Percentiles rank a stretch among this genome's conserved stretches.
Evolutionary conservation across 2,329 filamentous ascomycete genomes (phyloP).

Genomic region (Hypoxylon sp.): DNA sequence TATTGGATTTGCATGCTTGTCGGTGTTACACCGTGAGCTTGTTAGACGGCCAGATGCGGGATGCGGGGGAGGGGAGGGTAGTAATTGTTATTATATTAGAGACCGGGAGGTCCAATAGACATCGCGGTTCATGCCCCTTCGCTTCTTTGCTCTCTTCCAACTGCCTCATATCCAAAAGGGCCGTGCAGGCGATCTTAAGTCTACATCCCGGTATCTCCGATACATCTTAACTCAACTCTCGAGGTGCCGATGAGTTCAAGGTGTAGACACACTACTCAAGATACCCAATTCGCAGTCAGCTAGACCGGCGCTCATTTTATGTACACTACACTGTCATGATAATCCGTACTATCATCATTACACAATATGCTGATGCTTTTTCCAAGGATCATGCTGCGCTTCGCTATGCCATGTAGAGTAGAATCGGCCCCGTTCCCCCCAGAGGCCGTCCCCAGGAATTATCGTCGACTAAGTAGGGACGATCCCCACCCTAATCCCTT

Average conservation of each 20-base stretch:
- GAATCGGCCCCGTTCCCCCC: conserved; percentile 21
- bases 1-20: conserved; percentile 1
- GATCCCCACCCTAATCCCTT: conserved; percentile 13
- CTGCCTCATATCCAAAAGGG: background rate
- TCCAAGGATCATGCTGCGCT: conserved; percentile 3
- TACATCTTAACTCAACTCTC: background rate
- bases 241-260: background rate
- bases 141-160: background rate
- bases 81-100: conserved; percentile 1
- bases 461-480: conserved; percentile 5
- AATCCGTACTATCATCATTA: no score
- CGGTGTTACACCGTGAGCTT: conserved; percentile 1
- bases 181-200: no score
- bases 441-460: conserved; percentile 21
- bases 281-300: no score
- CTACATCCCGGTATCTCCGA: no score
- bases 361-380: background rate
- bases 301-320: no score
- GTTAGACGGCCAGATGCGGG: conserved; percentile 10
- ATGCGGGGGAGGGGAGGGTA: background rate
- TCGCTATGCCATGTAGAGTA: no score
- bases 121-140: background rate
- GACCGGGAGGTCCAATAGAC: conserved; percentile 27
- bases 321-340: no score
- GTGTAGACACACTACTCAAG: no score